Base-by-base conservation (phyloP, 352 stramenopile genomes). In the Pythium folliculosum region DNA sequence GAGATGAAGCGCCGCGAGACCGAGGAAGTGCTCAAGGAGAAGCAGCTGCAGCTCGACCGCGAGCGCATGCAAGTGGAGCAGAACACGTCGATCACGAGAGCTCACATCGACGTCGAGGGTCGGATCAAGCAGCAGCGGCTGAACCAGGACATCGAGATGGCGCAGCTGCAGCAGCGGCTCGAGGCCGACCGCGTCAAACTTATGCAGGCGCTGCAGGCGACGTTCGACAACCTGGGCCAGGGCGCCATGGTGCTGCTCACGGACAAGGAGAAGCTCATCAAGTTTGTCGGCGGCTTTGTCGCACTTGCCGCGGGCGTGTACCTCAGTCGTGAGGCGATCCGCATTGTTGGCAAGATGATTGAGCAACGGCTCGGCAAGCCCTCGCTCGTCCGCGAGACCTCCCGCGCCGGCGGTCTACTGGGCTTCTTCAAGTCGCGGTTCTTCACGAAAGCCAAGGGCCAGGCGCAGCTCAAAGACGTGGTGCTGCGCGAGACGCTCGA, bases 71-170 rank as follows among this genome's bases (percentile, higher is more conserved):
- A 80, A 23, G 58, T 90, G 8, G 81, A 90, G 55, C 77, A 65
- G 32, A 90, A 90, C 63, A 87, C 81, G 50, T 87, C 78, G 43
- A 57, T 90, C 0, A 75, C 84, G 45, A 89, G 88, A 52, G 81
- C 81, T 1, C 70, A 67, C 10, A 85, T 92, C 40, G 79, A 90
- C 54, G 76, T 88, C 14, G 80, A 90, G 47, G 82, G 80, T 0
- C 73, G 84, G 1, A 92, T 92, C 63, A 76, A 73, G 40, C 84
- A 92, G 62, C 81, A 92, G 61, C 80, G 84, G 3, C 35, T 79
- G 38, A 91, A 92, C 54, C 77, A 88, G 45, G 84, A 90, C 52
- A 92, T 92, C 56, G 82, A 90, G 52, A 88, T 87, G 76, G 77
- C 72, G 4, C 80, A 90, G 54, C 68, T 92, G 7, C 68, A 81